A percentile compares a stretch with the other conserved stretches of the same genome.
These are phyloP conservation scores for Blastocystis sp. DNA, from an alignment of 352 stramenopile species.

Conservation along the genomic window DNA sequence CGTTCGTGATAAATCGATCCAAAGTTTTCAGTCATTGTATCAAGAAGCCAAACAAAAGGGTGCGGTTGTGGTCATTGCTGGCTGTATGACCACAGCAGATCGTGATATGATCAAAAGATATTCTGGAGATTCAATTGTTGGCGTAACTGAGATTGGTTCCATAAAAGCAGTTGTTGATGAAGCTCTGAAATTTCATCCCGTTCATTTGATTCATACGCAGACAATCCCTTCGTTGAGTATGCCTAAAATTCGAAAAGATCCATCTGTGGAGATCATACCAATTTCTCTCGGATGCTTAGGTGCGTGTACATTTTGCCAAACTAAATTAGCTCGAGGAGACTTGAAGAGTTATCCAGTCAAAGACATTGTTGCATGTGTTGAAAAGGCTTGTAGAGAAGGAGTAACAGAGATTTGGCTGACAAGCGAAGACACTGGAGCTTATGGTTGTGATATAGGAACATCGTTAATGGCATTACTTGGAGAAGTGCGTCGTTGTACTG, in stretches of 20 bases:
- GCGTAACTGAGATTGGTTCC: background rate
- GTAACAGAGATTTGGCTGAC: conserved; percentile 83
- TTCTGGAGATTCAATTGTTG: background rate
- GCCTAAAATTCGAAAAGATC: conserved; percentile 83
- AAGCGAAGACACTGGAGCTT: conserved; percentile 81
- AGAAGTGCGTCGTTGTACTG: conserved; percentile 64
- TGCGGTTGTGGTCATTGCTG: conserved; percentile 78
- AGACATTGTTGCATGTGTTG: conserved; percentile 72
- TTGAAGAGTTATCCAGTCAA: conserved; percentile 78
- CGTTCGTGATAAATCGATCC: conserved; percentile 82
- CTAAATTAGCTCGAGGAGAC: conserved; percentile 78
- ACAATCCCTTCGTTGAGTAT: conserved; percentile 76
- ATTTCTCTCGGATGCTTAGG: conserved; percentile 81
- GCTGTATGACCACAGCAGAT: conserved; percentile 76
- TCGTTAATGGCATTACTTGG: conserved; percentile 73
- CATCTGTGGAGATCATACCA: conserved; percentile 82
- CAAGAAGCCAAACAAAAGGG: conserved; percentile 72
- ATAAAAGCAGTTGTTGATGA: conserved; percentile 20
- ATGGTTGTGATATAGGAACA: conserved; percentile 78
- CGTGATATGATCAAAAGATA: background rate
- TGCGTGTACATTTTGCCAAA: conserved; percentile 86
- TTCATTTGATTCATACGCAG: background rate
- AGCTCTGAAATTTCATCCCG: background rate
- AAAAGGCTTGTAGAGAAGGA: conserved; percentile 67
- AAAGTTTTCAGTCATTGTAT: conserved; percentile 79